A percentile compares a stretch with the other conserved stretches of the same genome.
Evolutionary conservation across 345 rosid species (phyloP).

Genomic region (Lumnitzera racemosa): DNA sequence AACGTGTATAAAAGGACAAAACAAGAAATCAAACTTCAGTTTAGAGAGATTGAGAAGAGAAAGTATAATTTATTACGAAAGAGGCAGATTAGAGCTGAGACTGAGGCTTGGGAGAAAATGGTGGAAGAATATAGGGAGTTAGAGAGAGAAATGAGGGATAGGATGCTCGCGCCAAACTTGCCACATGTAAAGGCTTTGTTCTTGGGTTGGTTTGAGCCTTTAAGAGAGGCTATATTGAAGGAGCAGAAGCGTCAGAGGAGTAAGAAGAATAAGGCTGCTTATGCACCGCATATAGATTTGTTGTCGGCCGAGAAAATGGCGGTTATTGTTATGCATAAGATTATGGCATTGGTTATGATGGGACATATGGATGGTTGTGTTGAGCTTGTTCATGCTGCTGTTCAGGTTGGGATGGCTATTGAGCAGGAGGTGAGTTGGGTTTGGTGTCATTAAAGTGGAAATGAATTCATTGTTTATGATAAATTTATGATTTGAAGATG

Average conservation of each 20-base stretch:
- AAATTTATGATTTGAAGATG: too few species aligned
- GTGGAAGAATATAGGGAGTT: constrained; percentile 67
- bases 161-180: constrained; percentile 70
- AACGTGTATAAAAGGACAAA: constrained; percentile 39
- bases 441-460: background rate
- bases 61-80: constrained; percentile 60
- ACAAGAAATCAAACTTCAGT: constrained; percentile 40
- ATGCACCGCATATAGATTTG: constrained; percentile 69
- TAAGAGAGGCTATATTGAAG: constrained; percentile 63
- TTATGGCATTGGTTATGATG: constrained; percentile 75
- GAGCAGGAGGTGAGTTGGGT: constrained; percentile 77
- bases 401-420: constrained; percentile 71
- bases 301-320: constrained; percentile 94
- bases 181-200: constrained; percentile 74
- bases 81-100: constrained; percentile 79
- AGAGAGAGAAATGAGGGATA: constrained; percentile 75
- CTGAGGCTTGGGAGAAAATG: constrained; percentile 88
- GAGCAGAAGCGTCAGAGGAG: constrained; percentile 66
- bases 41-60: constrained; percentile 44
- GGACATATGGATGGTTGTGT: constrained; percentile 62
- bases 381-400: constrained; percentile 81
- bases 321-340: constrained; percentile 88
- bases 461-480: too few species aligned
- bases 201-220: constrained; percentile 86
- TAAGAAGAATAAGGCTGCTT: constrained; percentile 61